These are phyloP conservation scores for Magnusiomyces magnusii DNA, from an alignment of 1,139 yeast species.

Conservation along the genomic window DNA sequence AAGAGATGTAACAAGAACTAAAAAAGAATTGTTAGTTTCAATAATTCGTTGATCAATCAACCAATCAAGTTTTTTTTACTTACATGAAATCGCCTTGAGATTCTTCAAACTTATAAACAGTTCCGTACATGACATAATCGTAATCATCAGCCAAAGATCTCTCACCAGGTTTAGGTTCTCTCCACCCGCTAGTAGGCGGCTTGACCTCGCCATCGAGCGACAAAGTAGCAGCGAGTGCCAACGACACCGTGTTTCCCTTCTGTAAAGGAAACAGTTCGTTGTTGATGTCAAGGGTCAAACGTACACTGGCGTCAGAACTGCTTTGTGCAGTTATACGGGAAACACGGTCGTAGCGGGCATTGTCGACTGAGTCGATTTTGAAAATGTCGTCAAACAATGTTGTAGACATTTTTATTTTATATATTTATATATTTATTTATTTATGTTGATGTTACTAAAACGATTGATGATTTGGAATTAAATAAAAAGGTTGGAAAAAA, in stretches of 20 bases:
- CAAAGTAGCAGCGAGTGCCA: conserved; percentile 75
- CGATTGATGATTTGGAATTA: not conserved
- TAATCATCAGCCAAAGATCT: conserved; percentile 90
- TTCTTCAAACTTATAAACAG: conserved; percentile 95
- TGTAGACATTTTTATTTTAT: conserved; percentile 48
- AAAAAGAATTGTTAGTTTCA: conserved; percentile 21
- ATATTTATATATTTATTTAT: not conserved
- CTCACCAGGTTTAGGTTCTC: conserved; percentile 74
- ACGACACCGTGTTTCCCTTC: conserved; percentile 72
- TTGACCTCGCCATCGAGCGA: conserved; percentile 51
- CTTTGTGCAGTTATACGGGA: conserved; percentile 84
- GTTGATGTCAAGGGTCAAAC: conserved; percentile 84
- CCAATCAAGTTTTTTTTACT: too few relatives aligned
- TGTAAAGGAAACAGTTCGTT: conserved; percentile 86
- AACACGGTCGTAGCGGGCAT: conserved; percentile 89
- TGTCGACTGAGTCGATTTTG: conserved; percentile 75
- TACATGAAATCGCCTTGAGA: conserved; percentile 51
- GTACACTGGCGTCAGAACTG: conserved; percentile 74
- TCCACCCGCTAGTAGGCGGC: conserved; percentile 68
- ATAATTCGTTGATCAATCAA: too few relatives aligned
- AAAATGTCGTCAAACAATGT: conserved; percentile 93
- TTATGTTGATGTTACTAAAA: not conserved
- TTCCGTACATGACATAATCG: conserved; percentile 98
- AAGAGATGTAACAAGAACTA: conserved; percentile 86
- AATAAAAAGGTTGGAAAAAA: not conserved